Base-by-base conservation (phyloP, 1,284 basidiomycete genomes). In the Trichosporon sp. region DNA sequence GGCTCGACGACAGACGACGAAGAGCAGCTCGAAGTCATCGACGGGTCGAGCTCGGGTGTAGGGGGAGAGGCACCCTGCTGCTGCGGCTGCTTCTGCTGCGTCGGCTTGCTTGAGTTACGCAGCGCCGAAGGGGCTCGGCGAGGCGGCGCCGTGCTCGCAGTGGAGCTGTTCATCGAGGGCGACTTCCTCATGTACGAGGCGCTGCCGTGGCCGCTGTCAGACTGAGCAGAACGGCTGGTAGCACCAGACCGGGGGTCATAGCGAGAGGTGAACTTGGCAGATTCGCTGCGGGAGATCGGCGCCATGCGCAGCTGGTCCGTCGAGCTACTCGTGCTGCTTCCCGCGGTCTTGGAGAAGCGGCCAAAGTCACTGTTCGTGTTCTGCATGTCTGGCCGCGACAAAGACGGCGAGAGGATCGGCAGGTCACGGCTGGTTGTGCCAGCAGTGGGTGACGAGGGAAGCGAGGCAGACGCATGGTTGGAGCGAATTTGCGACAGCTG, bases 1-100 rank as follows among this genome's bases (percentile, higher is more conserved):
- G 67, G 65, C 58, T 72, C 71, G 32, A 69, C 34, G 29, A 70
- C 71, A 2, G 71, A 73, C 1, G 34, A 47, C 7, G 71, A 72
- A 47, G 73, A 75, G 68, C 71, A 75, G 62, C 70, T 72, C 29
- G 68, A 70, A 0, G 65, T 66, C 56, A 60, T 60, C 34, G 69
- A 71, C 1, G 76, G 71, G 63, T 78, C 77, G 2, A 78, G 72
- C 62, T 78, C 77, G 25, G 77, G 76, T 6, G 77, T 77, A 0
- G 75, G 72, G 1, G 77, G 77, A 11, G 74, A 73, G 5, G 44
- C 44, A 35, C 23, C 58, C 4, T 27, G 13, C 25, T 15, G 34
- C 25, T 35, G 21, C 38, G 38, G 18, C 18, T 42, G 44, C 58
- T 38, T 31, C 25, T 15, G 34, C 25, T 35, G 21, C 38, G 38